These are phyloP conservation scores for Marvania coccoides DNA, from an alignment of 139 green algal species.

Conservation along the genomic window DNA sequence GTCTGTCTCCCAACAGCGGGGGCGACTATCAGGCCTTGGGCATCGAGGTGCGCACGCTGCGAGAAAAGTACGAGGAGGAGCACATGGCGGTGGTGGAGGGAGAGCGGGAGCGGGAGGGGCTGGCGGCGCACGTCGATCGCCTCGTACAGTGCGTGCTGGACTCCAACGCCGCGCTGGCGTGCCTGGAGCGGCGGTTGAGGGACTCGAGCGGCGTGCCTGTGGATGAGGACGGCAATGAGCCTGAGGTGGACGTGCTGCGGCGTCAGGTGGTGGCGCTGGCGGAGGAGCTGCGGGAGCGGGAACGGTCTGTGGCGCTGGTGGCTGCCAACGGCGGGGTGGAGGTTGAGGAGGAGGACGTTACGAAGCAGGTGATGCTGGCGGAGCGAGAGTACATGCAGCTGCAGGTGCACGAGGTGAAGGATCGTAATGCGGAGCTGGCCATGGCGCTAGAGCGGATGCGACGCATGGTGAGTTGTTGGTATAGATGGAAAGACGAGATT, in stretches of 20 bases:
- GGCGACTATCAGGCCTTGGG: slow-evolving; percentile 24
- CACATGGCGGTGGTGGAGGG: slow-evolving; percentile 31
- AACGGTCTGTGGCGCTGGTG: background rate
- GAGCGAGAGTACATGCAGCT: slow-evolving; percentile 41
- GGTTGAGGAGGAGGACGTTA: slow-evolving; percentile 17
- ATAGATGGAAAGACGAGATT: background rate
- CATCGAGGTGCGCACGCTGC: slow-evolving; percentile 43
- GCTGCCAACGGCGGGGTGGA: slow-evolving; percentile 10
- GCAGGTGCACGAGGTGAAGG: slow-evolving; percentile 21
- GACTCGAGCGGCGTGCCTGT: background rate
- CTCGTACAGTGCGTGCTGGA: slow-evolving; percentile 24
- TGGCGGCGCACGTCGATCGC: slow-evolving; percentile 9
- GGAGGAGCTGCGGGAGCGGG: slow-evolving; percentile 29
- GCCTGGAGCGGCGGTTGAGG: background rate
- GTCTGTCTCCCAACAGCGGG: background rate
- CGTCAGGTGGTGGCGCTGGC: slow-evolving; percentile 20
- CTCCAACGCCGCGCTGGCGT: background rate
- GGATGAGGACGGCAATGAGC: background rate
- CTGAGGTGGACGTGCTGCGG: background rate
- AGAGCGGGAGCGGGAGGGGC: slow-evolving; percentile 19
- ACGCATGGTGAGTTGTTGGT: slow-evolving; percentile 18
- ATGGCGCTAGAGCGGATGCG: slow-evolving; percentile 29
- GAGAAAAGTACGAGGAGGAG: slow-evolving; percentile 68
- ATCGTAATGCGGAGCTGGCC: slow-evolving; percentile 15
- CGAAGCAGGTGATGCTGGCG: slow-evolving; percentile 30